These are phyloP conservation scores for Trichocladium uniseriatum DNA, from an alignment of 495 filamentous ascomycete genomes.

Conservation along the genomic window DNA sequence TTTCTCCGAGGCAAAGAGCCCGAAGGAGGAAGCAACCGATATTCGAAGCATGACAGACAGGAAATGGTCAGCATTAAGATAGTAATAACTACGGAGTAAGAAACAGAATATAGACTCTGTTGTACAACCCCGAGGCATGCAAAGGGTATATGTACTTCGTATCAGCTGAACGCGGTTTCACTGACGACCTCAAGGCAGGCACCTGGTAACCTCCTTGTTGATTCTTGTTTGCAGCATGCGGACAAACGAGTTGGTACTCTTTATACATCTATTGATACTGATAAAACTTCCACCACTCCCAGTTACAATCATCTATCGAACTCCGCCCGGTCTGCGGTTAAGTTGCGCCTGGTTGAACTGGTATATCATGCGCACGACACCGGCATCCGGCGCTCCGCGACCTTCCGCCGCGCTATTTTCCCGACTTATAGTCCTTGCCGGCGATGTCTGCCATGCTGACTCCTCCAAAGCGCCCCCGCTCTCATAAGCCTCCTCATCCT, in stretches of 20 bases:
- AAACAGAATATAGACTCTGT: no score
- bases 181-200: no score
- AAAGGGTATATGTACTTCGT: no score
- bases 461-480: conserved; percentile 38
- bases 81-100: no score
- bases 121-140: no score
- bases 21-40: no score
- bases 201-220: no score
- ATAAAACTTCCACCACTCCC: background rate
- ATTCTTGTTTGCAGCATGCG: no score
- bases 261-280: background rate
- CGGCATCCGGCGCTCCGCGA: conserved; percentile 39
- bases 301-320: conserved; percentile 30
- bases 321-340: conserved; percentile 38
- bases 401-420: conserved; percentile 29
- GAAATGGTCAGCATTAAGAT: no score
- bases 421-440: conserved; percentile 30
- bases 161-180: no score
- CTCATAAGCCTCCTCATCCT: conserved; percentile 53
- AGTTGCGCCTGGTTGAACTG: conserved; percentile 83
- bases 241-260: no score
- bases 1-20: conserved; percentile 15
- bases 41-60: no score
- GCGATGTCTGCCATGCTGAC: conserved; percentile 46
- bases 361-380: conserved; percentile 78